A percentile compares a stretch with the other conserved stretches of the same genome.
Conservation (phyloP, 2,329 filamentous ascomycete genomes). For the Colletotrichum karsti region DNA sequence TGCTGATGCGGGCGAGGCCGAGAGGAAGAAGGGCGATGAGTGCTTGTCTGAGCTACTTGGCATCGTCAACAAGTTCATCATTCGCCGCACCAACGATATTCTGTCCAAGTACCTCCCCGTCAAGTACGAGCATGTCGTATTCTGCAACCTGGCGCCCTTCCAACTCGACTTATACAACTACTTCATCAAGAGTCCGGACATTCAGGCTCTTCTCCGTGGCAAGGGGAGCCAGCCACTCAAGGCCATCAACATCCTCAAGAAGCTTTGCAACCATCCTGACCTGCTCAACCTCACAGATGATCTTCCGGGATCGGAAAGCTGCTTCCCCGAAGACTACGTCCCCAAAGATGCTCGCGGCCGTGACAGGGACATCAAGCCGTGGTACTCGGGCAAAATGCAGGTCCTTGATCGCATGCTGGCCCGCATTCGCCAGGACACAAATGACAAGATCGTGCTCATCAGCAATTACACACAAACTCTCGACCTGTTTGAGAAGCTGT, state of each 20-base stretch:
- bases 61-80: slow-evolving; percentile 98
- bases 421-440: slow-evolving; percentile 93
- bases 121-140: slow-evolving; percentile 99
- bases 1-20: slow-evolving; percentile 84
- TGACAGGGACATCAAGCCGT: slow-evolving; percentile 90
- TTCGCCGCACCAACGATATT: slow-evolving; percentile 96
- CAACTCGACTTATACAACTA: slow-evolving; percentile 95
- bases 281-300: slow-evolving; percentile 85
- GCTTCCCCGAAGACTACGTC: slow-evolving; percentile 87
- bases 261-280: slow-evolving; percentile 98
- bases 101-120: slow-evolving; percentile 96
- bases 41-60: slow-evolving; percentile 81
- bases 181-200: slow-evolving; percentile 95
- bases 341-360: slow-evolving; percentile 87
- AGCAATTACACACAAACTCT: slow-evolving; percentile 98
- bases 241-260: slow-evolving; percentile 96
- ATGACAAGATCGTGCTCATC: slow-evolving; percentile 99
- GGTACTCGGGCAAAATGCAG: slow-evolving; percentile 98
- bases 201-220: slow-evolving; percentile 88
- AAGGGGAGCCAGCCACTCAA: slow-evolving; percentile 97
- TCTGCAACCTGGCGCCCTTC: slow-evolving; percentile 93
- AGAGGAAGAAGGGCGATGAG: slow-evolving; percentile 84
- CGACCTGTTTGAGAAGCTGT: slow-evolving; percentile 92
- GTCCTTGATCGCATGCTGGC: slow-evolving; percentile 98
- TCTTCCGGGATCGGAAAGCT: slow-evolving; percentile 84